Evolutionary conservation across 768 basidiomycete genomes (phyloP).

Genomic region (Termitomyces sp.): DNA sequence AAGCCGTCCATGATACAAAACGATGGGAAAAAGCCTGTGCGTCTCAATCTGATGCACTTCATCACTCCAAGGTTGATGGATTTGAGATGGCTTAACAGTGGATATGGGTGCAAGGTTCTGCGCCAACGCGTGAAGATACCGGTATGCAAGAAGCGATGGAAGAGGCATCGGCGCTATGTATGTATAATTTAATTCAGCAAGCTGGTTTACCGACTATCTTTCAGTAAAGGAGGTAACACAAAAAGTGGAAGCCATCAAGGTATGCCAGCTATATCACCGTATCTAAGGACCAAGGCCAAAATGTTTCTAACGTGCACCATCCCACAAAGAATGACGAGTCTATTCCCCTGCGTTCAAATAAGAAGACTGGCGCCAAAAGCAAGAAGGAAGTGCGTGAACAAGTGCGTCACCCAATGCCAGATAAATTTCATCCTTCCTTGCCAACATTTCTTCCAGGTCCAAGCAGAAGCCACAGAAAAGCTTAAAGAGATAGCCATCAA

Average conservation of each 20-base stretch:
- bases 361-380: conserved; percentile 67
- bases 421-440: background rate
- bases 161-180: conserved; percentile 45
- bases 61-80: background rate
- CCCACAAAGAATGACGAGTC: conserved; percentile 51
- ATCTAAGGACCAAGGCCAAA: background rate
- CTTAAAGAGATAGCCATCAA: conserved; percentile 56
- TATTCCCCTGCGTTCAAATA: conserved; percentile 63
- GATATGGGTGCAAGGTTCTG: conserved; percentile 51
- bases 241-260: conserved; percentile 59
- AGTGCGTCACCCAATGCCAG: conserved; percentile 28
- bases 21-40: conserved; percentile 70
- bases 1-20: conserved; percentile 76
- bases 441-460: conserved; percentile 36
- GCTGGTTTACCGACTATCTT: background rate
- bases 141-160: conserved; percentile 28
- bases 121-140: conserved; percentile 18
- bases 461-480: conserved; percentile 51
- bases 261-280: conserved; percentile 15
- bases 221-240: conserved; percentile 56
- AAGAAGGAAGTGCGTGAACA: conserved; percentile 74
- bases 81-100: conserved; percentile 36
- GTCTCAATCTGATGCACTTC: conserved; percentile 13
- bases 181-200: conserved; percentile 6
- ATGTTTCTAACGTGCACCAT: background rate